Evolutionary conservation across 2,329 filamentous ascomycete genomes (phyloP), one percentile per base, ranked within the genome.

Genomic region (Penicillium psychrosexuale): DNA sequence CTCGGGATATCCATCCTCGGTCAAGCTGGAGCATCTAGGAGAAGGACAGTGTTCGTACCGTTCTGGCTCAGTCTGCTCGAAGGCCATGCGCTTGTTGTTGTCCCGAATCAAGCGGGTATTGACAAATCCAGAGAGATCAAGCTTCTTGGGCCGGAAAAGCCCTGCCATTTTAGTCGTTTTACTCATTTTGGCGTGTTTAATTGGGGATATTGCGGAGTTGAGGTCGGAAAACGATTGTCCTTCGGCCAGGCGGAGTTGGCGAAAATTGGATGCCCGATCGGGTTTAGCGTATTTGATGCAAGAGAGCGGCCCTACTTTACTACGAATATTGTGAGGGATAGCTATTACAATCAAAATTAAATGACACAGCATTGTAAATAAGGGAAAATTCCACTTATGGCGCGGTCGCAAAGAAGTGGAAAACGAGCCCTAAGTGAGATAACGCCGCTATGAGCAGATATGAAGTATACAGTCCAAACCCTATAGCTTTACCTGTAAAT

Each of bases 41-140:
- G n/a, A 51, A 31, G 51, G 30, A 30, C 15, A 24, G 33, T 37
- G 30, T 40, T 50, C 66, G 43, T 80, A 95, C 92, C 93, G 88
- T 77, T 97, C 89, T 5, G 91, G 85, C 79, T 99, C 94, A 70
- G 88, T 80, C 72, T 91, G 82, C 70, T 88, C 89, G 69, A 92
- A 97, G 56, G 91, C 90, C 78, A 95, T 93, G 68, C 94, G 89
- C 84, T 97, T 99, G 52, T 91, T 92, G 78, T 97, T 91, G 76
- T 99, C 94, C 67, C 94, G 90, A 72, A 99, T 88, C 63, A 90
- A 84, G 64, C 88, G 87, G 72, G 88, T 84, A 71, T 97, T 97
- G 77, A 95, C 76, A 71, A 89, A 96, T 72, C 90, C 90, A 72
- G 89, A 87, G 64, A 97, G 78, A 66, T 97, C 91, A 65, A 97